Evolutionary conservation across 2,329 filamentous ascomycete species (phyloP).

Genomic region (Talaromyces albobiverticillius): DNA sequence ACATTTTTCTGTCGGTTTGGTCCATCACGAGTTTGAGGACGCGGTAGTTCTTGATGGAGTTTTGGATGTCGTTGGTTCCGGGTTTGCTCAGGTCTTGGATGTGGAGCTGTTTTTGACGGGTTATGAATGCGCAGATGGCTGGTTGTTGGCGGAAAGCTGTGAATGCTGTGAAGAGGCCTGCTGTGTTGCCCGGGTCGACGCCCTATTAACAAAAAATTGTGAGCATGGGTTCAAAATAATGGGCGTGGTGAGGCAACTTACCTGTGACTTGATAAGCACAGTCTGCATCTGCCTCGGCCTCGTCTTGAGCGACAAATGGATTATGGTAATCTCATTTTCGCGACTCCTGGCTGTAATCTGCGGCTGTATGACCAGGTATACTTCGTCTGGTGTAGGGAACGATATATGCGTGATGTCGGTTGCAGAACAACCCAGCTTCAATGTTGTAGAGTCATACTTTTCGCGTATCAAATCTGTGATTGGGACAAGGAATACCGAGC

Average conservation of each 20-base stretch:
- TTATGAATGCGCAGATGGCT: constrained; percentile 24
- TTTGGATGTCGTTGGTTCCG: constrained; percentile 13
- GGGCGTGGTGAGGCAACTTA: background rate
- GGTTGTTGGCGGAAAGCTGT: constrained; percentile 20
- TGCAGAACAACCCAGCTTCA: constrained; percentile 8
- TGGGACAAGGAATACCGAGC: constrained; percentile 6
- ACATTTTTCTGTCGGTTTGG: constrained; percentile 20
- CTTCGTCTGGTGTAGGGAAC: constrained; percentile 7
- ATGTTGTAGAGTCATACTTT: background rate
- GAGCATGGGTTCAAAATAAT: background rate
- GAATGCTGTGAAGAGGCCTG: constrained; percentile 29
- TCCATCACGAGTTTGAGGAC: constrained; percentile 26
- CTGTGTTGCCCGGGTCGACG: constrained; percentile 20
- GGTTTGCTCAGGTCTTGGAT: constrained; percentile 18
- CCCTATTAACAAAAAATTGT: background rate
- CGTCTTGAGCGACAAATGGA: constrained; percentile 2
- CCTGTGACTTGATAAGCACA: constrained; percentile 5
- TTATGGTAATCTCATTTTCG: constrained; percentile 10
- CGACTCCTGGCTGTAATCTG: constrained; percentile 9
- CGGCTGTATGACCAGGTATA: constrained; percentile 12
- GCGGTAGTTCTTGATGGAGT: constrained; percentile 26
- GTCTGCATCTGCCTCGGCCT: constrained; percentile 1
- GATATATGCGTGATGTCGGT: constrained; percentile 12
- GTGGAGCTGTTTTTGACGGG: constrained; percentile 25
- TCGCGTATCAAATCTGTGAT: background rate